Base-by-base conservation (phyloP, 2,329 filamentous ascomycete genomes). In the Penicillium olsonii region DNA sequence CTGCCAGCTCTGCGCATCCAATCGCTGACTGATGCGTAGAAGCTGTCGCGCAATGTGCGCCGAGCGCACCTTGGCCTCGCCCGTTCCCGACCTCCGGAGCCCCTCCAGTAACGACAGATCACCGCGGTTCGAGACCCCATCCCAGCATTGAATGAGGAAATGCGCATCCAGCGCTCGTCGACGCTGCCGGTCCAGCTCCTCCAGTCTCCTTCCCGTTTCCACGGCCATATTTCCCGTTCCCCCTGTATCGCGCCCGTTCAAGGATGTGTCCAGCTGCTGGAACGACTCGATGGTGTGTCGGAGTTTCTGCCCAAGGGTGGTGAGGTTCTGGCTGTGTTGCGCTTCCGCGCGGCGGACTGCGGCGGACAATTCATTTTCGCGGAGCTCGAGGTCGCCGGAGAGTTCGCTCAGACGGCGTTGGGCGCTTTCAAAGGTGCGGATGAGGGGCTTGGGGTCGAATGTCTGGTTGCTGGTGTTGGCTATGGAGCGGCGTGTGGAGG, bases 401-500 rank as follows among this genome's bases (percentile, higher is more conserved):
- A 80, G 70, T 43, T 80, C 77, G 37, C 73, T 69, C 24, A 80
- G 68, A n/a, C 75, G 74, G 34, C 69, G 67, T 45, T 79, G 74
- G 37, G 84, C 84, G 68, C 84, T 77, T 68, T 99, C 94, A 69
- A 99, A 99, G 1, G 90, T 92, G 52, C 94, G 86, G 64, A 99
- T 99, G 61, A 99, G 78, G 26, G 94, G 95, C 73, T 99, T 99
- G 0, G 94, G 91, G 65, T 99, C 94, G 74, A 99, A 99, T 77
- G 79, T 53, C 76, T 78, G 56, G 46, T 68, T 71, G 48, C 59
- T 58, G 24, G 70, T 60, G 54, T 70, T 63, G 26, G 82, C 80
- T 7, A 83, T 85, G 12, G 92, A 96, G 52, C 89, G 87, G 45
- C 94, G 88, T 65, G 86, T 88, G 18, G 81, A 78, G 29, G 90